Conservation (phyloP, 139 green algal genomes). For the Tetraselmis chui region DNA sequence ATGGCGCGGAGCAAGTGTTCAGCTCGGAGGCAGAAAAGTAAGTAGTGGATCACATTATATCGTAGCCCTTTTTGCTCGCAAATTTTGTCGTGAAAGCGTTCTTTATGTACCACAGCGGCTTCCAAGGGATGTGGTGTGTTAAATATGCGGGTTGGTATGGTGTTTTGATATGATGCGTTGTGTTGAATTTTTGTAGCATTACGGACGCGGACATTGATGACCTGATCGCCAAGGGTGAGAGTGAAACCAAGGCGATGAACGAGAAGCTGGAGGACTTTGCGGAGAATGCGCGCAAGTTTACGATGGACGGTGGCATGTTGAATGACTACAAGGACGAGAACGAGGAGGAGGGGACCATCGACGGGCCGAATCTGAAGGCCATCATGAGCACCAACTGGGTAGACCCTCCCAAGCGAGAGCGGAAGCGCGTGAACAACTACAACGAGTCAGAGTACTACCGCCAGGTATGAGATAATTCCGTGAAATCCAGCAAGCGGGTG, state of each 20-base stretch:
- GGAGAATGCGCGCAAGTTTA: conserved; percentile 90
- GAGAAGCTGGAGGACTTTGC: conserved; percentile 95
- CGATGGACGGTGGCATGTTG: conserved; percentile 82
- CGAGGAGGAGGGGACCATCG: conserved; percentile 32
- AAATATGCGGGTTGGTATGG: no score
- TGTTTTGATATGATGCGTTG: no score
- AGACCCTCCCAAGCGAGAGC: conserved; percentile 90
- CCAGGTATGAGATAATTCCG: no score
- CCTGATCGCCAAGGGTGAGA: conserved; percentile 91
- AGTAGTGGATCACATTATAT: no score
- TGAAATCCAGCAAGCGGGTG: no score
- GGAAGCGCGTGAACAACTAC: conserved; percentile 88
- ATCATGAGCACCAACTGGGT: conserved; percentile 76
- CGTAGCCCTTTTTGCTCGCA: no score
- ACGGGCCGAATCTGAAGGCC: conserved; percentile 40
- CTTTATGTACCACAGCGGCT: no score
- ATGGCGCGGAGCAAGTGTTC: conserved; percentile 96
- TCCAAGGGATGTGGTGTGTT: no score
- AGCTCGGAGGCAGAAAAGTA: conserved; percentile 43
- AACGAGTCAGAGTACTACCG: conserved; percentile 73
- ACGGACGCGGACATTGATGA: conserved; percentile 91
- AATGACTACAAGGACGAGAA: conserved; percentile 38
- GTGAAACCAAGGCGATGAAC: conserved; percentile 82
- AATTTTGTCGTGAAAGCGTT: no score
- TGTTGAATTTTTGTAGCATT: conserved; percentile 50